These are phyloP conservation scores for Jamesozyma rosinii DNA, from an alignment of 805 yeast species.

Conservation along the genomic window DNA sequence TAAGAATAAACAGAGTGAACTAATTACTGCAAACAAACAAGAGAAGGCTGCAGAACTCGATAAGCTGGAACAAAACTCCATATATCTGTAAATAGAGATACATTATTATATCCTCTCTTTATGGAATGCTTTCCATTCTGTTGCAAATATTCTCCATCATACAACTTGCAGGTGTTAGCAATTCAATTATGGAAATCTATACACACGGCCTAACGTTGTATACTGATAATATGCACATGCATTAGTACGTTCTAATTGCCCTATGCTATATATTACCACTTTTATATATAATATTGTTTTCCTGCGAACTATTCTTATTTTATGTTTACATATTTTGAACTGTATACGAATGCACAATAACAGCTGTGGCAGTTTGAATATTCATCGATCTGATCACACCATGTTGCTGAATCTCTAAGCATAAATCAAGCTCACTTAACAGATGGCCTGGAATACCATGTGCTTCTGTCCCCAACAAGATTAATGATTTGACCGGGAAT, in stretches of 20 bases:
- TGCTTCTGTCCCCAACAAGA: slow-evolving; percentile 75
- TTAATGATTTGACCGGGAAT: slow-evolving; percentile 73
- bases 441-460: slow-evolving; percentile 88
- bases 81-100: slow-evolving; percentile 6
- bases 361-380: slow-evolving; percentile 93
- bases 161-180: too few species aligned
- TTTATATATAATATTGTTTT: too few species aligned
- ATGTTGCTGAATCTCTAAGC: slow-evolving; percentile 83
- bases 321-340: slow-evolving; percentile 30
- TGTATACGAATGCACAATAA: slow-evolving; percentile 84
- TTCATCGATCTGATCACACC: slow-evolving; percentile 94
- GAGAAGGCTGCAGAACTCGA: background rate
- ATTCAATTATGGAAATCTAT: too few species aligned
- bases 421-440: slow-evolving; percentile 70
- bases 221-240: too few species aligned
- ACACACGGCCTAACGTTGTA: too few species aligned
- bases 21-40: background rate
- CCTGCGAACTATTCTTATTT: too few species aligned
- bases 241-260: too few species aligned
- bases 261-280: too few species aligned
- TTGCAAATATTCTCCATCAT: too few species aligned
- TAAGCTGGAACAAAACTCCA: slow-evolving; percentile 1
- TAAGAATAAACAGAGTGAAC: background rate
- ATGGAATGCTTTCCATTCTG: too few species aligned
- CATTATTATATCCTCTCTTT: background rate